phyloP scores from a whole-genome alignment of 2,329 filamentous ascomycete genomes.

The Colletotrichum eremochloae region DNA sequence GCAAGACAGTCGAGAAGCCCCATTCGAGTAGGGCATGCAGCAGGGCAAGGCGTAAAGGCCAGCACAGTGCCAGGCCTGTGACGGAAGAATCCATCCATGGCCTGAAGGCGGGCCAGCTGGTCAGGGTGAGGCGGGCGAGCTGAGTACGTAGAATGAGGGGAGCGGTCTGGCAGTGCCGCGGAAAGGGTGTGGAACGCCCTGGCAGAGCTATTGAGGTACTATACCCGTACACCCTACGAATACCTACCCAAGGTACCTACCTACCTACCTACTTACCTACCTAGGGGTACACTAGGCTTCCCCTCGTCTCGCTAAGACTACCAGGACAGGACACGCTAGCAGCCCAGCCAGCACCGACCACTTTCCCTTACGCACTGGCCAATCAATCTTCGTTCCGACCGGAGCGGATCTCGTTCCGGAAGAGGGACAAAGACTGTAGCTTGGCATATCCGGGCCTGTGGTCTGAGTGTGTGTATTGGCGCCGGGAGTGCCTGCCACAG shows the following conservation, averaged over 20 bases:
- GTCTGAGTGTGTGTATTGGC: constrained; percentile 24
- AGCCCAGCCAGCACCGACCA: constrained; percentile 9
- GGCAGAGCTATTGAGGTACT: constrained; percentile 16
- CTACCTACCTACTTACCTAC: not conserved
- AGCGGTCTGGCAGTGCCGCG: constrained; percentile 20
- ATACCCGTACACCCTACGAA: too few species aligned
- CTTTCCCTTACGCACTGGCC: constrained; percentile 12
- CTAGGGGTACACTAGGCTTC: too few species aligned
- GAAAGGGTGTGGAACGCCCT: too few species aligned
- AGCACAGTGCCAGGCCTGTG: constrained; percentile 11
- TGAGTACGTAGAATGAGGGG: not conserved
- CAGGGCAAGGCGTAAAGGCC: constrained; percentile 15
- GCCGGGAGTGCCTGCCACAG: constrained; percentile 14
- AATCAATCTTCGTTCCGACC: constrained; percentile 9
- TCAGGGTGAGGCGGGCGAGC: not conserved
- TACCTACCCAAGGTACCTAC: not conserved
- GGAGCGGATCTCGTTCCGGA: constrained; percentile 25
- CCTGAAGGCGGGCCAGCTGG: not conserved
- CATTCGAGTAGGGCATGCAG: constrained; percentile 23
- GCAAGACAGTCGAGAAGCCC: not conserved
- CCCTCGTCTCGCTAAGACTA: not conserved
- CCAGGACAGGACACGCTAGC: not conserved
- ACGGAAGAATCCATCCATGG: constrained; percentile 2
- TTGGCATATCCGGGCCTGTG: constrained; percentile 35
- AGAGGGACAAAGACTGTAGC: constrained; percentile 2